phyloP scores from a whole-genome alignment of 164 flowering plant genomes.

The Kingdonia uniflora region DNA sequence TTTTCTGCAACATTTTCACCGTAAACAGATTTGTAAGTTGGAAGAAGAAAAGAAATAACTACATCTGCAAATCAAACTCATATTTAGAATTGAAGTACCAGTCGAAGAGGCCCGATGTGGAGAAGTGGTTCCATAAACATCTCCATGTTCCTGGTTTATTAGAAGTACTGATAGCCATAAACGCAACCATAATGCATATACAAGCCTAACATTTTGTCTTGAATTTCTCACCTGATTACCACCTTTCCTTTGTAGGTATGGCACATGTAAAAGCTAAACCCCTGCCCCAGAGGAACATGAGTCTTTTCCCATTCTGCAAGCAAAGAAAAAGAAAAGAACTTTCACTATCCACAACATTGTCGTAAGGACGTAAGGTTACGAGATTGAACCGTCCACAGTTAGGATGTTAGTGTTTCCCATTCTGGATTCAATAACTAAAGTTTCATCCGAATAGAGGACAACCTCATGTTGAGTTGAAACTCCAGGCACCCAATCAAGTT shows the following conservation, averaged over 20 bases:
- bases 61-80: background rate
- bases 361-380: too few species aligned
- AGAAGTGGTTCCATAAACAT: constrained; percentile 18
- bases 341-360: too few species aligned
- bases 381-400: too few species aligned
- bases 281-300: constrained; percentile 40
- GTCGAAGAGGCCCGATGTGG: constrained; percentile 8
- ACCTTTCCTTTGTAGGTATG: constrained; percentile 51
- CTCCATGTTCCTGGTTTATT: constrained; percentile 12
- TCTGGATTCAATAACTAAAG: too few species aligned
- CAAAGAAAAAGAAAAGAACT: background rate
- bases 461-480: too few species aligned
- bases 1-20: constrained; percentile 27
- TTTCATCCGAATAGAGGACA: too few species aligned
- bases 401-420: too few species aligned
- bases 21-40: background rate
- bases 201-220: too few species aligned
- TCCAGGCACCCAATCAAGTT: too few species aligned
- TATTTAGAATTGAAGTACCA: constrained; percentile 2
- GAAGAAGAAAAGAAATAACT: background rate
- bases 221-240: constrained; percentile 35
- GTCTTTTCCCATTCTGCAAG: constrained; percentile 43
- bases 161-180: too few species aligned
- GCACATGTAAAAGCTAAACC: constrained; percentile 40
- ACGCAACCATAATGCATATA: too few species aligned